A percentile compares a stretch with the other conserved stretches of the same genome.
phyloP scores from a whole-genome alignment of 768 basidiomycete species.

The Pleurotus salmoneostramineus region DNA sequence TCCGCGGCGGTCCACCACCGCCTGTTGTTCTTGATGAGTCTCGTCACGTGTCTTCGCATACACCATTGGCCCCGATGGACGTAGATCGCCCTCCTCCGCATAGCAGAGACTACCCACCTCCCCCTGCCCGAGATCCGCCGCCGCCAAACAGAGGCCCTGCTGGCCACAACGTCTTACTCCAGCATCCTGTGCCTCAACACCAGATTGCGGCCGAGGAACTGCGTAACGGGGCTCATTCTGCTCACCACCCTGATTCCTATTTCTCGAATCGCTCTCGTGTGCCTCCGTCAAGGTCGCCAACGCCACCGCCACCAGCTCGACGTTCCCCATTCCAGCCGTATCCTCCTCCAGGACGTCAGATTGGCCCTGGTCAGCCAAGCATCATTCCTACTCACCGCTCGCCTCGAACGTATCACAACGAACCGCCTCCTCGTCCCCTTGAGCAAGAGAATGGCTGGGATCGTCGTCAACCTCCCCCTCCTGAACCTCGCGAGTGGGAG shows the following conservation, averaged over 20 bases:
- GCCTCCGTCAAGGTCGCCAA: conserved; percentile 50
- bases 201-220: conserved; percentile 50
- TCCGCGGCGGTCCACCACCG: conserved; percentile 80
- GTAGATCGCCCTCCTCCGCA: conserved; percentile 53
- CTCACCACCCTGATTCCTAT: conserved; percentile 53
- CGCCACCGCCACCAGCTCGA: conserved; percentile 43
- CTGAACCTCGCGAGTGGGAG: conserved; percentile 20
- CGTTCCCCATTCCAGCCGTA: conserved; percentile 46
- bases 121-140: conserved; percentile 41
- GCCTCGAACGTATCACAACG: conserved; percentile 49
- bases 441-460: conserved; percentile 63
- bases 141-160: conserved; percentile 44
- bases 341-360: conserved; percentile 40
- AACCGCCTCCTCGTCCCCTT: conserved; percentile 32
- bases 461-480: conserved; percentile 17
- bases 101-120: conserved; percentile 42
- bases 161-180: conserved; percentile 55
- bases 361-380: conserved; percentile 49
- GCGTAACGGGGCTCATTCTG: conserved; percentile 33
- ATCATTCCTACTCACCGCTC: conserved; percentile 50
- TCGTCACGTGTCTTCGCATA: conserved; percentile 63
- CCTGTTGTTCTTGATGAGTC: conserved; percentile 77
- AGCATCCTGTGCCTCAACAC: conserved; percentile 65
- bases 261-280: conserved; percentile 40
- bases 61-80: conserved; percentile 78